Conservation (phyloP, 2,329 filamentous ascomycete species). For the Epichloe brachyelytri region DNA sequence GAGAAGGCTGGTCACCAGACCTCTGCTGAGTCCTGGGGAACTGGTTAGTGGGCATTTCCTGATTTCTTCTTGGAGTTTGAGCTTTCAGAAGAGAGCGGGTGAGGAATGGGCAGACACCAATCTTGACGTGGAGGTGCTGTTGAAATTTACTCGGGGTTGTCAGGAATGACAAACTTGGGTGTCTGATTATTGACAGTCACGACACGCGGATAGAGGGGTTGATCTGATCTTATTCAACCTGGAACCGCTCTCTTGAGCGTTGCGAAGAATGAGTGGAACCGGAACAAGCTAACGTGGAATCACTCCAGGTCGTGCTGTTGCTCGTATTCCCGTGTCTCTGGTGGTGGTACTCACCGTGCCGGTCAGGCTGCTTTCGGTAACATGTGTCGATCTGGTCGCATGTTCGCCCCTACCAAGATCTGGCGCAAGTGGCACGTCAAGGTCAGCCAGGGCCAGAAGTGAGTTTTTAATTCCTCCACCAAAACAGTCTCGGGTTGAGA, state of each 20-base stretch:
- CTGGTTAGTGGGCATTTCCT: constrained; percentile 55
- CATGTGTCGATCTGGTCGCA: constrained; percentile 99
- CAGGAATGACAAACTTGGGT: too few species aligned
- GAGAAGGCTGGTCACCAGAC: constrained; percentile 99
- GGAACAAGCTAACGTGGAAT: background rate
- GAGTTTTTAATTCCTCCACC: constrained; percentile 19
- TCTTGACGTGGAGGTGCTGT: background rate
- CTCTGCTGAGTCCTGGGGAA: constrained; percentile 99
- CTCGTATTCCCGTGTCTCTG: constrained; percentile 99
- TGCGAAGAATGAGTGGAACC: background rate
- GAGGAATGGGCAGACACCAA: background rate
- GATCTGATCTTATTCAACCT: background rate
- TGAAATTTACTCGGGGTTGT: background rate
- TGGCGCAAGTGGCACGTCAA: constrained; percentile 99
- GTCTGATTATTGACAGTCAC: background rate
- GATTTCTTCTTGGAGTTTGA: background rate
- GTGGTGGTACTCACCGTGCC: constrained; percentile 99
- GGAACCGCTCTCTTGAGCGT: background rate
- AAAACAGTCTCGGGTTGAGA: background rate
- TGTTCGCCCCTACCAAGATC: constrained; percentile 99
- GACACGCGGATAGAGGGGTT: background rate
- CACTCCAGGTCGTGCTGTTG: constrained; percentile 82
- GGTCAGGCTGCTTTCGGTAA: constrained; percentile 99
- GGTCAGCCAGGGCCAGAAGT: constrained; percentile 98
- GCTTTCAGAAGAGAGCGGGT: background rate